Base-by-base conservation (phyloP, 139 green algal species). In the Chloropicon primus region DNA sequence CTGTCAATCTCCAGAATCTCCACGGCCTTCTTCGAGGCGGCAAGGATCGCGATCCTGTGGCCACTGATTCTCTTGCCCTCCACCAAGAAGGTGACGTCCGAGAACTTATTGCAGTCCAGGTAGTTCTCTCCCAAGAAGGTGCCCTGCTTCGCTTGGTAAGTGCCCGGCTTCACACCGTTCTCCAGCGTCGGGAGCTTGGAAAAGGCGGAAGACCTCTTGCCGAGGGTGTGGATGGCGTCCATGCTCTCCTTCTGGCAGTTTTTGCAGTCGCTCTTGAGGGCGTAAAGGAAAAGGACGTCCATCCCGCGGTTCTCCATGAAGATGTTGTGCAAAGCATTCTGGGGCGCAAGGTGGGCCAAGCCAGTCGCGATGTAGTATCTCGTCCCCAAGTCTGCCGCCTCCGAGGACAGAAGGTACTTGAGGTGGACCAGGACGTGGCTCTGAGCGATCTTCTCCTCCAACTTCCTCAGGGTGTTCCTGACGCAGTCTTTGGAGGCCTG, bases 381-480 rank as follows among this genome's bases (percentile, higher is more conserved):
- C 26, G 88, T 75, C 5, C 28, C 2, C 26, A 81, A 75, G 77
- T 90, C 82, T 10, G 28, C 28, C 1, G 22, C 71, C 71, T 87
- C 76, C 41, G 87, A 25, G 54, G 80, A 85, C 27, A 86, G 74
- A 21, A 87, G 78, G 26, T 86, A 79, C 26, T 83, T 62, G 78
- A 92, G 72, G 21, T 84, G 74, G 25, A 89, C 80, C 82, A 91
- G 80, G 24, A 89, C 83, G 22, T 78, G 78, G 74, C 72, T 28
- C 28, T 80, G 54, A 17, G 41, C 41, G 21, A 94, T 80, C 82
- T 97, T 97, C 54, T 96, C 88, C 85, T 96, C 89, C 79, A 99
- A 86, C 28, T 94, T 85, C 73, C 95, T 96, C 24, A 97, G 87
- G 10, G 93, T 98, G 86, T 98, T 98, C 77, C 96, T 86, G 0